A percentile compares a stretch with the other conserved stretches of the same genome.
Evolutionary conservation across 1,284 basidiomycete genomes (phyloP).

Genomic region (Trichosporon asahii): DNA sequence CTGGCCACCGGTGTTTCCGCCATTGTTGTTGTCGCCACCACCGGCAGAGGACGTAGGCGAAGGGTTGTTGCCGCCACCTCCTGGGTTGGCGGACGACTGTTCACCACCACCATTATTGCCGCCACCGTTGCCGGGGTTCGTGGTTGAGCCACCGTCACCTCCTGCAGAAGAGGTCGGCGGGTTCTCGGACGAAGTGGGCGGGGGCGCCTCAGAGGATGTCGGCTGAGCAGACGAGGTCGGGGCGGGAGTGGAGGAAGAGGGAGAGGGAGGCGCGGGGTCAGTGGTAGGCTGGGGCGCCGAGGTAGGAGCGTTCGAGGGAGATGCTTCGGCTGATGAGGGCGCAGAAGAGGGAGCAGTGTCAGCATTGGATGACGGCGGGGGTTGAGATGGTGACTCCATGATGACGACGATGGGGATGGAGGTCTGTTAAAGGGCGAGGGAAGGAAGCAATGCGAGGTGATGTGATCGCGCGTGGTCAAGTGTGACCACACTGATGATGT

Average conservation of each 20-base stretch:
- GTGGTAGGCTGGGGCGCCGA: neutral
- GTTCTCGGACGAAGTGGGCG: neutral
- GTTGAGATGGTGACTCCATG: neutral
- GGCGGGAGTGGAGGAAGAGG: constrained; percentile 18
- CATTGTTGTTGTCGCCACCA: neutral
- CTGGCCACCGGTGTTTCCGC: neutral
- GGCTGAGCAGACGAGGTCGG: constrained; percentile 2
- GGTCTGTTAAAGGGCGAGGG: neutral
- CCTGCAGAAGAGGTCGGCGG: neutral
- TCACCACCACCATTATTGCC: neutral
- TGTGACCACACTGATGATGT: neutral
- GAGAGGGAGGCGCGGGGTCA: constrained; percentile 12
- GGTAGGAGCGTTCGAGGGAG: neutral
- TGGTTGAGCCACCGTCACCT: neutral
- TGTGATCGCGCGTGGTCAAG: neutral
- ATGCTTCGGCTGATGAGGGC: constrained; percentile 1
- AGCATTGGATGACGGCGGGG: neutral
- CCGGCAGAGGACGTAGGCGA: neutral
- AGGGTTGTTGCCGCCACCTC: neutral
- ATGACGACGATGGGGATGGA: neutral
- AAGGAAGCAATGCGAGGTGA: neutral
- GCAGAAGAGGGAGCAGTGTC: neutral
- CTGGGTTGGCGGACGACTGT: neutral
- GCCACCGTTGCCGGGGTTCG: neutral
- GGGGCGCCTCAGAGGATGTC: neutral